phyloP scores from a whole-genome alignment of 2,329 filamentous ascomycete species.

The Colletotrichum noveboracense region DNA sequence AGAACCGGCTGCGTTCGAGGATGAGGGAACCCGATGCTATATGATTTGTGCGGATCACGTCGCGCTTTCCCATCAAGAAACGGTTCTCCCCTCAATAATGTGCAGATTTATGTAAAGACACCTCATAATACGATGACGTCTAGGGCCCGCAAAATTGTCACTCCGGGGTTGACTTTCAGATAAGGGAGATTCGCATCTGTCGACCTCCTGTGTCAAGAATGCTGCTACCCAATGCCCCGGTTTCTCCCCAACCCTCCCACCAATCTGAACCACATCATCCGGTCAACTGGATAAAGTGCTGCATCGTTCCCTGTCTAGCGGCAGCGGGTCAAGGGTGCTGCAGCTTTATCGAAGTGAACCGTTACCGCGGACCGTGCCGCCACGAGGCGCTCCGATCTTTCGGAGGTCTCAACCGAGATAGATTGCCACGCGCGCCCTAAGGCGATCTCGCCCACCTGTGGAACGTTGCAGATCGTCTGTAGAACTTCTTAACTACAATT shows the following conservation, averaged over 20 bases:
- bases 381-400: neutral
- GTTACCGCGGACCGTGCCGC: constrained; percentile 9
- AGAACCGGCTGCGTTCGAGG: neutral
- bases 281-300: neutral
- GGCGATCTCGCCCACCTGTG: neutral
- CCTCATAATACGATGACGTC: neutral
- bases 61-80: neutral
- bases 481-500: neutral
- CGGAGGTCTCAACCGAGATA: neutral
- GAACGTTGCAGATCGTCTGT: neutral
- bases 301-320: constrained; percentile 15
- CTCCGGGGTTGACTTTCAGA: neutral
- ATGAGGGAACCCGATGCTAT: neutral
- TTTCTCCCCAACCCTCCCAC: neutral
- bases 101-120: neutral
- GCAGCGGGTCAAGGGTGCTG: neutral
- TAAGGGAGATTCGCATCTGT: neutral
- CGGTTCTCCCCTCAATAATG: neutral
- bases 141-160: neutral
- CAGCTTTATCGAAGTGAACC: neutral
- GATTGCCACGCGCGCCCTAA: neutral
- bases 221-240: neutral
- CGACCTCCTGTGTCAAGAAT: neutral
- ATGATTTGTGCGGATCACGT: neutral
- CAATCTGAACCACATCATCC: neutral